Percentiles rank a stretch among this genome's conserved stretches.
phyloP scores from a whole-genome alignment of 441 rosid species.

The Populus hybrid region DNA sequence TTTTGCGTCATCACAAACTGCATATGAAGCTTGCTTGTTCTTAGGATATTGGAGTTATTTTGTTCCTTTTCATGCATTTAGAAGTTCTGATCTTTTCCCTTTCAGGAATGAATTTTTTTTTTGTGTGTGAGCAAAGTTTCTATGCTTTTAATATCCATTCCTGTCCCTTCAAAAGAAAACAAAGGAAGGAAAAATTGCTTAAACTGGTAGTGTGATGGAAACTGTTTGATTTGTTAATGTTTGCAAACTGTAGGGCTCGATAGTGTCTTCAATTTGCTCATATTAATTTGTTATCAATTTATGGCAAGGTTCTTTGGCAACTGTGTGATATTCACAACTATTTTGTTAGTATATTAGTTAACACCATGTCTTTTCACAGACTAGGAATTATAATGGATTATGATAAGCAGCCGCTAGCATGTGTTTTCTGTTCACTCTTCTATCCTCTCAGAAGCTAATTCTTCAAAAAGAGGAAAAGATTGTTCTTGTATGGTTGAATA shows the following conservation, averaged over 20 bases:
- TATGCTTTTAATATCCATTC: slow-evolving; percentile 6
- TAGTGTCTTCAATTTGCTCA: background rate
- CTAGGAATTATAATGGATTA: slow-evolving; percentile 40
- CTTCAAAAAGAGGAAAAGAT: slow-evolving; percentile 97
- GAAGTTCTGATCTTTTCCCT: slow-evolving; percentile 58
- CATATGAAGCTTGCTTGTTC: slow-evolving; percentile 73
- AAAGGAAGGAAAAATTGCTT: background rate
- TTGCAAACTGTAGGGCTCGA: background rate
- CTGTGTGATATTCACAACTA: background rate
- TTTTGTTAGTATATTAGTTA: background rate
- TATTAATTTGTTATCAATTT: background rate
- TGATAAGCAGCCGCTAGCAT: slow-evolving; percentile 75
- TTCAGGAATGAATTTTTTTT: slow-evolving; percentile 54
- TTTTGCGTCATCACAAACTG: slow-evolving; percentile 76
- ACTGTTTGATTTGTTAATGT: slow-evolving; percentile 2
- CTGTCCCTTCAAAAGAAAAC: slow-evolving; percentile 1
- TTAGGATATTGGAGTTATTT: slow-evolving; percentile 91
- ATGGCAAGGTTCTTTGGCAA: background rate
- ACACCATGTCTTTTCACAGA: slow-evolving; percentile 40
- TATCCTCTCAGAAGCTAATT: slow-evolving; percentile 77
- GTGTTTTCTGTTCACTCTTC: slow-evolving; percentile 78
- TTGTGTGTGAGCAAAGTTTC: slow-evolving; percentile 3
- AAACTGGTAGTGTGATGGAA: background rate
- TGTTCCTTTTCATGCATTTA: slow-evolving; percentile 47
- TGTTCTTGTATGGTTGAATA: slow-evolving; percentile 91